A percentile compares a stretch with the other conserved stretches of the same genome.
Conservation (phyloP, 495 filamentous ascomycete species). For the Aspergillus nanangensis region DNA sequence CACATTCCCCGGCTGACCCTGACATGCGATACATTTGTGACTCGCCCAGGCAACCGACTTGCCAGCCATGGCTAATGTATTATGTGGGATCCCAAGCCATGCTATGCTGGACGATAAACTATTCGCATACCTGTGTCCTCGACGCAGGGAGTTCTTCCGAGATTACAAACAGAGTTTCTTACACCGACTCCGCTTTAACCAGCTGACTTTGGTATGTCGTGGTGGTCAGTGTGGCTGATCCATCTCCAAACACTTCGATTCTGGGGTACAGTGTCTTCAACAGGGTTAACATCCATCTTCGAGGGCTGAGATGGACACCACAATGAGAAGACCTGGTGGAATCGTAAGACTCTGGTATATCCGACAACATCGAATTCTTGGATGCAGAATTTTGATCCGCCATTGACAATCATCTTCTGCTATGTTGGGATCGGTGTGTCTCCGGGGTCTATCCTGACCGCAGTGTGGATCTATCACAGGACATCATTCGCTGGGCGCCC, state of each 20-base stretch:
- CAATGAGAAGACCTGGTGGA: too few species aligned
- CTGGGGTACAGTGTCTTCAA: not conserved
- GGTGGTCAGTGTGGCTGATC: conserved; percentile 10
- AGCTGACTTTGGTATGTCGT: conserved; percentile 8
- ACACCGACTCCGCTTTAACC: conserved; percentile 7
- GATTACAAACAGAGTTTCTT: conserved; percentile 12
- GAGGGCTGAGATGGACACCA: too few species aligned
- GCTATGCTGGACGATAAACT: conserved; percentile 16
- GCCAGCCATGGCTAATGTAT: conserved; percentile 11
- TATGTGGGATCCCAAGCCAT: too few species aligned
- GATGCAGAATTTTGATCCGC: too few species aligned
- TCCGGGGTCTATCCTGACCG: conserved; percentile 10
- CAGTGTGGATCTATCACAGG: conserved; percentile 6
- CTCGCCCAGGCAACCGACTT: conserved; percentile 7
- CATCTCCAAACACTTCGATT: not conserved
- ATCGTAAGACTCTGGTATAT: too few species aligned
- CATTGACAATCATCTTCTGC: too few species aligned
- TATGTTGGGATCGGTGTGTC: not conserved
- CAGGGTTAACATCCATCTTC: not conserved
- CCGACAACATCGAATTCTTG: too few species aligned
- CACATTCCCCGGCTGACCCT: too few species aligned
- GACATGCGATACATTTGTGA: conserved; percentile 4
- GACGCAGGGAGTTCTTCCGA: conserved; percentile 7
- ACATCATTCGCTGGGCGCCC: conserved; percentile 3
- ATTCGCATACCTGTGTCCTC: conserved; percentile 12